Conservation (phyloP, 2,329 filamentous ascomycete genomes). For the Corynespora cassiicola region DNA sequence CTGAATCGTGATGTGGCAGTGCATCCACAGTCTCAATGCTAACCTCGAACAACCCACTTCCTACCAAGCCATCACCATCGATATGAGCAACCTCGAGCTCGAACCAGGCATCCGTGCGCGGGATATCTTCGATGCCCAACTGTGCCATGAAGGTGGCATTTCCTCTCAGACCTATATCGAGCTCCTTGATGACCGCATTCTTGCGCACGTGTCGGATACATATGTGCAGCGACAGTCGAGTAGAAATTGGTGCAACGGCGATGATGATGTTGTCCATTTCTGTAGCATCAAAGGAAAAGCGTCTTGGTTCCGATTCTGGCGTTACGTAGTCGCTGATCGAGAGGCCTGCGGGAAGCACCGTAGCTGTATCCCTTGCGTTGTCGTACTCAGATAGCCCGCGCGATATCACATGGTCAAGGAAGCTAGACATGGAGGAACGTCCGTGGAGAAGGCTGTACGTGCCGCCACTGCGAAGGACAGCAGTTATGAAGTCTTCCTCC, state of each 20-base stretch:
- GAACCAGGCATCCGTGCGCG: conserved; percentile 29
- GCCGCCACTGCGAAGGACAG: conserved; percentile 25
- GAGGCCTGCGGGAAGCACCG: conserved; percentile 21
- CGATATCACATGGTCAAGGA: conserved; percentile 25
- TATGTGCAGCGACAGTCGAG: conserved; percentile 17
- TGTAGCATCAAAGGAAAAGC: conserved; percentile 26
- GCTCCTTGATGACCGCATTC: conserved; percentile 22
- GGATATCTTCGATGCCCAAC: conserved; percentile 23
- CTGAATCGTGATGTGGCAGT: too few relatives aligned
- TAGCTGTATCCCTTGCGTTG: conserved; percentile 29
- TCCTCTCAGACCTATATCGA: conserved; percentile 19
- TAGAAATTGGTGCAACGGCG: conserved; percentile 21
- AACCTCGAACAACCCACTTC: conserved; percentile 27
- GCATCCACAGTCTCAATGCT: conserved; percentile 22
- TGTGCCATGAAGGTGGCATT: conserved; percentile 22
- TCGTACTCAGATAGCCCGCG: conserved; percentile 28
- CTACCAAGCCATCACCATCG: conserved; percentile 15
- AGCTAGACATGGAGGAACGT: conserved; percentile 14
- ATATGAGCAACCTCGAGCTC: conserved; percentile 28
- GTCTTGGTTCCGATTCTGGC: conserved; percentile 21
- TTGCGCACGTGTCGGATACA: conserved; percentile 21
- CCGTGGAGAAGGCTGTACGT: conserved; percentile 27
- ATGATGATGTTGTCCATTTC: conserved; percentile 20
- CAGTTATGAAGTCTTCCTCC: conserved; percentile 27
- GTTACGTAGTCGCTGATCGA: conserved; percentile 25